Evolutionary conservation across 2,329 filamentous ascomycete species (phyloP).

Genomic region (Nannizziopsis arthrosporioides): DNA sequence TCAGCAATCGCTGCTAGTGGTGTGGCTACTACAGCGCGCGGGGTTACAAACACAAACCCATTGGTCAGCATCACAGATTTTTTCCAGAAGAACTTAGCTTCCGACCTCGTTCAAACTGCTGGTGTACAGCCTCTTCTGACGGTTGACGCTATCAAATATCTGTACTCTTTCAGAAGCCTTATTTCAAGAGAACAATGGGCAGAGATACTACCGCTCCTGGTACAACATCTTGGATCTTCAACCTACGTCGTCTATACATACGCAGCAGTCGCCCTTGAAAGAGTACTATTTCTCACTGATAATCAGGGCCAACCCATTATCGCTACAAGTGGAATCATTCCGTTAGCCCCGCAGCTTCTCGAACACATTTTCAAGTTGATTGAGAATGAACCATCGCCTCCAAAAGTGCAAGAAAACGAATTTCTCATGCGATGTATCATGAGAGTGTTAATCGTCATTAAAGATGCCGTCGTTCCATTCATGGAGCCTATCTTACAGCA

Average conservation of each 20-base stretch:
- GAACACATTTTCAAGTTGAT: conserved; percentile 85
- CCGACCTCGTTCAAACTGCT: conserved; percentile 64
- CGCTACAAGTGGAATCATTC: conserved; percentile 62
- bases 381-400: conserved; percentile 67
- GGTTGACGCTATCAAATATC: conserved; percentile 95
- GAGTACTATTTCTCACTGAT: conserved; percentile 73
- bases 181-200: conserved; percentile 87
- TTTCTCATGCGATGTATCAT: conserved; percentile 98
- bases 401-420: conserved; percentile 97
- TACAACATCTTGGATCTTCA: conserved; percentile 76
- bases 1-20: conserved; percentile 89
- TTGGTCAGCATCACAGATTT: conserved; percentile 84
- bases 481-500: conserved; percentile 70
- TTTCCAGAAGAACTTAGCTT: conserved; percentile 83
- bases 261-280: conserved; percentile 89
- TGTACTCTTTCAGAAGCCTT: conserved; percentile 94
- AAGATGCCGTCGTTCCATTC: conserved; percentile 63
- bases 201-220: conserved; percentile 74
- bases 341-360: conserved; percentile 73
- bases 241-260: conserved; percentile 98
- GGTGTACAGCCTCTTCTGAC: conserved; percentile 74
- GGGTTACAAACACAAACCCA: conserved; percentile 82
- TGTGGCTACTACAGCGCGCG: conserved; percentile 70
- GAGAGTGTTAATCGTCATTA: conserved; percentile 89
- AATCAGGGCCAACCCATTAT: conserved; percentile 68